phyloP scores from a whole-genome alignment of 495 filamentous ascomycete genomes.

The Trichoderma erinaceum region DNA sequence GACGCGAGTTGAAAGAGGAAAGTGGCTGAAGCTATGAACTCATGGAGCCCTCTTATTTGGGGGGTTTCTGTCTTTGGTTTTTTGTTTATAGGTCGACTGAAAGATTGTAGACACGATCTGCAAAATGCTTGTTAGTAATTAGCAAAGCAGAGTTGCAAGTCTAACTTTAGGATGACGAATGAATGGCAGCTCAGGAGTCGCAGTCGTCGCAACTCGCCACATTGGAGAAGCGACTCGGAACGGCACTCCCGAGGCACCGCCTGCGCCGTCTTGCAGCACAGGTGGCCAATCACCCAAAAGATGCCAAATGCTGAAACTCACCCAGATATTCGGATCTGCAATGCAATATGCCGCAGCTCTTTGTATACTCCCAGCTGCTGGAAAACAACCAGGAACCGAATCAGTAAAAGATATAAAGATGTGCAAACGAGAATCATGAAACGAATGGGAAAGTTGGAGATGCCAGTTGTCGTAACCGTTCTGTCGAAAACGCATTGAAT shows the following conservation, averaged over 20 bases:
- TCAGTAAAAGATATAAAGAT: background rate
- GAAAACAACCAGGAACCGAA: background rate
- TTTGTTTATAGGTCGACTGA: background rate
- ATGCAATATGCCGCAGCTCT: background rate
- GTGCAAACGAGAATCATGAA: background rate
- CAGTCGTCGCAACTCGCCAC: slow-evolving; percentile 5
- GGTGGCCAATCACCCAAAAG: background rate
- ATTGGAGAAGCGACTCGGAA: background rate
- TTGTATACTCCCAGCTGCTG: background rate
- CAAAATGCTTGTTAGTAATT: background rate
- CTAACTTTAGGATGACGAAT: background rate
- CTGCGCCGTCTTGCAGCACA: background rate
- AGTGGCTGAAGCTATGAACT: background rate
- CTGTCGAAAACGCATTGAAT: background rate
- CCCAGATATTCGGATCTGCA: background rate
- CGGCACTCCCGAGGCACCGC: background rate
- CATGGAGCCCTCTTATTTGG: background rate
- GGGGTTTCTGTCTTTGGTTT: background rate
- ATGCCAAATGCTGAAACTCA: background rate
- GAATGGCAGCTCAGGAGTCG: background rate
- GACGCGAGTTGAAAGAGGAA: background rate
- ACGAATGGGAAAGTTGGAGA: background rate
- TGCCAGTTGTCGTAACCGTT: slow-evolving; percentile 3
- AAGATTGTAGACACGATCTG: background rate
- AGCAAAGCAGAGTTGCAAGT: background rate